Evolutionary conservation across 1,284 basidiomycete genomes (phyloP), one percentile per base, ranked within the genome.

Genomic region (Moniliella sp.): DNA sequence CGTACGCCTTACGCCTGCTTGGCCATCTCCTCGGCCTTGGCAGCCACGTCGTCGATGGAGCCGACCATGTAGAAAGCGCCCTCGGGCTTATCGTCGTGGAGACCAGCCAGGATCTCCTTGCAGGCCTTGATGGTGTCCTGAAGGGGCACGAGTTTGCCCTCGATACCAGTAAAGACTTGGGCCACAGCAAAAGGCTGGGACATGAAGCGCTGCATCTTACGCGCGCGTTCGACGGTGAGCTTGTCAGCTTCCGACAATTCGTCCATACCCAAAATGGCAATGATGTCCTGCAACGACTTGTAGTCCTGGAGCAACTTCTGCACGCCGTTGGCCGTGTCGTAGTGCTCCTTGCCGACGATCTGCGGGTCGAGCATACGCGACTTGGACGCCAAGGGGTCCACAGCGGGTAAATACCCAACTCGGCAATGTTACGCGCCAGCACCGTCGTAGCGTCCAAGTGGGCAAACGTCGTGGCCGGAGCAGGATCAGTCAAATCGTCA

Each of bases 241-340:
- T 97, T 97, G 69, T 97, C 88, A 69, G 93, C 86, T 65, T 94
- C 88, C 21, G 84, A 93, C 70, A 97, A 75, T 67, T 97, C 88
- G 63, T 94, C 88, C 88, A 94, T 94, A 73, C 88, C 88, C 58
- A 97, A n/a, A 67, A 88, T 86, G 60, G 82, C 66, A 53, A 68
- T 68, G 59, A 71, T 71, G 59, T 70, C 69, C 69, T 97, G 88
- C 58, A 97, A 75, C 37, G 84, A 91, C 72, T 94, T 94, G 78
- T 97, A 94, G 66, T 88, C 81, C 70, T 97, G 88, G 48, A 97
- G 79, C 61, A 93, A 83, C 71, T 91, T 86, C 70, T 94, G 88
- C 45, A 84, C 81, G 40, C 78, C 75, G 40, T 83, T 88, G 40
- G 88, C 86, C 50, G 88, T 74, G 34, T 81, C 72, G 69, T 97